These are phyloP conservation scores for Carallia brachiata DNA, from an alignment of 345 rosid species.

Conservation along the genomic window DNA sequence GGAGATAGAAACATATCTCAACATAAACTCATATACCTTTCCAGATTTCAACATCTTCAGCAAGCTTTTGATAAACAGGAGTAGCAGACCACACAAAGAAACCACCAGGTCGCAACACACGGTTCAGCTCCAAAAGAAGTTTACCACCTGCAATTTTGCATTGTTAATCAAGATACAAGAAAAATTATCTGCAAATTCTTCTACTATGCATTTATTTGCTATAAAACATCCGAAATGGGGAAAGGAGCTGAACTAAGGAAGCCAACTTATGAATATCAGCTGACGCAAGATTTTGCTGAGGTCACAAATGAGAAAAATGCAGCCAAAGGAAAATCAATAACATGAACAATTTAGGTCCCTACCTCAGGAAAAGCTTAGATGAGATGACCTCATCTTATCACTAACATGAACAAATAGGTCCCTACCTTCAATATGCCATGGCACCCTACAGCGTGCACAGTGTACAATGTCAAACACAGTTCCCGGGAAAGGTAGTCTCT, in stretches of 20 bases:
- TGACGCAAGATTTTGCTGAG: neutral
- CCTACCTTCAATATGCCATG: constrained; percentile 99
- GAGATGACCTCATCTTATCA: neutral
- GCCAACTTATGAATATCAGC: neutral
- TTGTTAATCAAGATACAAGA: neutral
- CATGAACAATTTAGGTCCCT: too few relatives aligned
- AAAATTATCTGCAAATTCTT: neutral
- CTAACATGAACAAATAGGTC: neutral
- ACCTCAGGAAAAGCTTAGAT: neutral
- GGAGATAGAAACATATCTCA: constrained; percentile 6
- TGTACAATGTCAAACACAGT: constrained; percentile 87
- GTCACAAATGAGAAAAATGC: neutral
- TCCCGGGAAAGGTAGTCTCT: constrained; percentile 90
- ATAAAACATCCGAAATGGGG: neutral
- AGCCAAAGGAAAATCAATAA: neutral
- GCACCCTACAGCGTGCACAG: constrained; percentile 99
- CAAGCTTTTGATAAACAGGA: constrained; percentile 79
- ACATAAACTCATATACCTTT: constrained; percentile 46
- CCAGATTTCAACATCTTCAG: constrained; percentile 88
- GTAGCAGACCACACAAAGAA: constrained; percentile 97
- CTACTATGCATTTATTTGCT: neutral
- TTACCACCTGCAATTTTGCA: constrained; percentile 58
- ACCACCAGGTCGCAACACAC: constrained; percentile 80
- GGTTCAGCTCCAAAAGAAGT: constrained; percentile 88
- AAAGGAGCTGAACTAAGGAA: neutral